A percentile compares a stretch with the other conserved stretches of the same genome.
These are phyloP conservation scores for Neurospora sublineolata DNA, from an alignment of 495 filamentous ascomycete genomes.

Conservation along the genomic window DNA sequence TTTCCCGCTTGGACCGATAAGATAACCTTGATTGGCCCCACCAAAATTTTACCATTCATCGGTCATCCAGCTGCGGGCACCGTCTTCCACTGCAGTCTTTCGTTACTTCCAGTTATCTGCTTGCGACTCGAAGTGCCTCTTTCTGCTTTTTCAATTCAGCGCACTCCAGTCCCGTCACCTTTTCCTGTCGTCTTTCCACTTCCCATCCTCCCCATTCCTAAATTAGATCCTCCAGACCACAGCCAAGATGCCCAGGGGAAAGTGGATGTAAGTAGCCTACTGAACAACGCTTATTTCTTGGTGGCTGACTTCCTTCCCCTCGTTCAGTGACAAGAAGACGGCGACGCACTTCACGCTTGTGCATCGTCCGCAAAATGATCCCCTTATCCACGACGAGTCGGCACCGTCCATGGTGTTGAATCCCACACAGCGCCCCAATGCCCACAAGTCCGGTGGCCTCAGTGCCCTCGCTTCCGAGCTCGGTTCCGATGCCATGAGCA, in stretches of 20 bases:
- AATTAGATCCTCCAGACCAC: background rate
- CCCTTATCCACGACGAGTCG: slow-evolving; percentile 75
- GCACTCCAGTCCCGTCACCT: background rate
- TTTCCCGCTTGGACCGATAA: slow-evolving; percentile 15
- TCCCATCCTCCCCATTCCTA: background rate
- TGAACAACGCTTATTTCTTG: background rate
- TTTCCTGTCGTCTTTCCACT: background rate
- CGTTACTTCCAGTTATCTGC: background rate
- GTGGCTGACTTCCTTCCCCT: slow-evolving; percentile 5
- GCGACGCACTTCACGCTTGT: slow-evolving; percentile 88
- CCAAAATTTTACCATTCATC: slow-evolving; percentile 28
- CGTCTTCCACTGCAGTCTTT: background rate
- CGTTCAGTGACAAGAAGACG: slow-evolving; percentile 76
- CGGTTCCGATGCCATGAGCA: slow-evolving; percentile 39
- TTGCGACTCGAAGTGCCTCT: slow-evolving; percentile 5
- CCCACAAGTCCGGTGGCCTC: slow-evolving; percentile 41
- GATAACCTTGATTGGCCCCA: slow-evolving; percentile 27
- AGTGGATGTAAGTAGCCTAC: slow-evolving; percentile 72
- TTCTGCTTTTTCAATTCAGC: background rate
- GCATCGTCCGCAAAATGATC: slow-evolving; percentile 93
- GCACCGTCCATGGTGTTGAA: slow-evolving; percentile 76
- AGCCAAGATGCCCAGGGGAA: slow-evolving; percentile 63
- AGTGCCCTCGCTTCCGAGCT: slow-evolving; percentile 71
- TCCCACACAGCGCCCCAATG: slow-evolving; percentile 34
- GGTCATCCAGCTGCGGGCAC: background rate